These are phyloP conservation scores for Cyclotella atomus DNA, from an alignment of 108 stramenopile genomes.

Conservation along the genomic window DNA sequence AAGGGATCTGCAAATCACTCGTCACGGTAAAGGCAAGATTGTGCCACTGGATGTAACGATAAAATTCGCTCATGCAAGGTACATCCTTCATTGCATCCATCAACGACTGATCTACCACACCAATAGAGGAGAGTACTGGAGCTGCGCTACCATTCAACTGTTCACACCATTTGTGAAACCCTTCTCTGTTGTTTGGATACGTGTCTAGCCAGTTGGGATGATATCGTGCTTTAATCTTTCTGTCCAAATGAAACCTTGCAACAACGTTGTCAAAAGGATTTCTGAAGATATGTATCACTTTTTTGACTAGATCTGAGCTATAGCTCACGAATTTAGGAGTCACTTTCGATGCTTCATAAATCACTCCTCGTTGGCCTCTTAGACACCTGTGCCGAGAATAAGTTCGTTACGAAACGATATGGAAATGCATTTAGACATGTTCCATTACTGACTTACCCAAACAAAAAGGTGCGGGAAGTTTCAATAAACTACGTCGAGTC, in stretches of 20 bases:
- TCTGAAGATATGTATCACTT: constrained; percentile 45
- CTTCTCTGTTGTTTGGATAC: constrained; percentile 35
- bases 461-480: constrained; percentile 33
- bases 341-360: constrained; percentile 1
- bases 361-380: constrained; percentile 27
- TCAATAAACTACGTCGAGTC: constrained; percentile 37
- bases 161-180: constrained; percentile 23
- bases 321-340: constrained; percentile 23
- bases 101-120: constrained; percentile 35
- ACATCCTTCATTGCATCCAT: constrained; percentile 23
- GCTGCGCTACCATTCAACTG: constrained; percentile 16
- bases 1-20: constrained; percentile 52
- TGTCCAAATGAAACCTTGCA: constrained; percentile 47
- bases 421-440: too few species aligned
- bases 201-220: constrained; percentile 31
- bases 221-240: constrained; percentile 23
- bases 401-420: too few species aligned
- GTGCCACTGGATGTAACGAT: constrained; percentile 48
- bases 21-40: constrained; percentile 55
- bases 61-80: constrained; percentile 48
- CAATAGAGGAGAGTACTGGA: neutral
- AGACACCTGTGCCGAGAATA: constrained; percentile 24
- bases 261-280: constrained; percentile 52
- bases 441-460: too few species aligned
- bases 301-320: constrained; percentile 27